phyloP scores from a whole-genome alignment of 805 yeast species.

The Candida caryicola region DNA sequence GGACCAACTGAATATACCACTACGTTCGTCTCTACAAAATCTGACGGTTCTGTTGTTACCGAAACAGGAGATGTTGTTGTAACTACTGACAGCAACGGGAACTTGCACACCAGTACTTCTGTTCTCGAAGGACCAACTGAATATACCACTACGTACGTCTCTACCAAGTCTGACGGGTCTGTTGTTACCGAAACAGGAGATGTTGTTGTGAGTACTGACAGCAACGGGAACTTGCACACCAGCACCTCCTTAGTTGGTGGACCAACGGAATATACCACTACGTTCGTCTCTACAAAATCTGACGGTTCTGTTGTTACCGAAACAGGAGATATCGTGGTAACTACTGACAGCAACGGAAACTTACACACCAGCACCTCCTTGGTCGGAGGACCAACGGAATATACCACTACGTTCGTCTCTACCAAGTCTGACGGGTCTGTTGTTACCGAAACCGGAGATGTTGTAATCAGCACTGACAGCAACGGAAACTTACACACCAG shows the following conservation, averaged over 20 bases:
- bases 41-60: conserved; percentile 14
- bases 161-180: conserved; percentile 3
- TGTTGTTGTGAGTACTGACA: conserved; percentile 10
- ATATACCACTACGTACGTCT: conserved; percentile 14
- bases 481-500: conserved; percentile 14
- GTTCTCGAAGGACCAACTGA: conserved; percentile 4
- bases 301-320: conserved; percentile 16
- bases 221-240: conserved; percentile 14
- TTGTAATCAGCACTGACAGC: conserved; percentile 16
- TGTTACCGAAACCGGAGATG: conserved; percentile 18
- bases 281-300: conserved; percentile 13
- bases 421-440: conserved; percentile 14
- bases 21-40: conserved; percentile 13
- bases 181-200: conserved; percentile 4
- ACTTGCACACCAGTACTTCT: conserved; percentile 13
- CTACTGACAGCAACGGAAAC: conserved; percentile 16
- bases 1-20: conserved; percentile 18
- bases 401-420: conserved; percentile 16
- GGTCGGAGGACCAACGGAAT: conserved; percentile 6
- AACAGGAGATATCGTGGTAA: conserved; percentile 17
- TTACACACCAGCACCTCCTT: conserved; percentile 13
- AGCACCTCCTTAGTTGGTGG: conserved; percentile 8
- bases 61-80: conserved; percentile 18
- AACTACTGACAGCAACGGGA: conserved; percentile 16
- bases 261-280: conserved; percentile 14